These are phyloP conservation scores for Plasmodium vinckei DNA, from an alignment of 169 alveolate species.

Conservation along the genomic window DNA sequence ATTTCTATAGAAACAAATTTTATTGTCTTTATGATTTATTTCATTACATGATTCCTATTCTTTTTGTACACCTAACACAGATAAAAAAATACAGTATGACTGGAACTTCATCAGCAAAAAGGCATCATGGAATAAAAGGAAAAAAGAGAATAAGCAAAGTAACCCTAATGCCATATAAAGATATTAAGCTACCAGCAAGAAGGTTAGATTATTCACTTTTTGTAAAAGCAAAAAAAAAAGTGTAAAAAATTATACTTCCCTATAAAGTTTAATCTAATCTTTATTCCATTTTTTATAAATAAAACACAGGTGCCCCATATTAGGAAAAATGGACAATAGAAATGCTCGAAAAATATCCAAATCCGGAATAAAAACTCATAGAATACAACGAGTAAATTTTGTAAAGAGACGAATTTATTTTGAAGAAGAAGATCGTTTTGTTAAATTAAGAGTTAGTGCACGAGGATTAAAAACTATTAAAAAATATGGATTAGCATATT, in stretches of 20 bases:
- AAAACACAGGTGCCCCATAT: conserved; percentile 84
- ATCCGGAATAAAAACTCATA: conserved; percentile 83
- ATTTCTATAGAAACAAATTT: not conserved
- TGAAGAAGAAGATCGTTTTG: conserved; percentile 81
- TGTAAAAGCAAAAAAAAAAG: not conserved
- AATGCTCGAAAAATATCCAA: conserved; percentile 86
- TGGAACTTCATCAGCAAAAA: conserved; percentile 83
- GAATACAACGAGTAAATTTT: conserved; percentile 85
- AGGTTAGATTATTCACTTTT: conserved; percentile 75
- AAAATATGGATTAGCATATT: conserved; percentile 87
- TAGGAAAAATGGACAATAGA: conserved; percentile 91
- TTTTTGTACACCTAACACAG: conserved; percentile 39
- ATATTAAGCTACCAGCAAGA: conserved; percentile 83
- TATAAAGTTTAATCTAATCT: not conserved
- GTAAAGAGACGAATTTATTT: conserved; percentile 88
- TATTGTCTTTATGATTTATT: not conserved
- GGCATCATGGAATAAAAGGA: conserved; percentile 86
- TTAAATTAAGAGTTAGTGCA: conserved; percentile 85
- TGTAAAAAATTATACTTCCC: not conserved
- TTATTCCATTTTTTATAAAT: not conserved
- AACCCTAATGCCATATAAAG: conserved; percentile 84
- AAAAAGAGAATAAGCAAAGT: conserved; percentile 85
- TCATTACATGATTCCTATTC: not conserved
- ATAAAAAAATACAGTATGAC: conserved; percentile 82
- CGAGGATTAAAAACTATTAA: conserved; percentile 89